These are phyloP conservation scores for Passalora sequoiae DNA, from an alignment of 2,329 filamentous ascomycete genomes.

Conservation along the genomic window DNA sequence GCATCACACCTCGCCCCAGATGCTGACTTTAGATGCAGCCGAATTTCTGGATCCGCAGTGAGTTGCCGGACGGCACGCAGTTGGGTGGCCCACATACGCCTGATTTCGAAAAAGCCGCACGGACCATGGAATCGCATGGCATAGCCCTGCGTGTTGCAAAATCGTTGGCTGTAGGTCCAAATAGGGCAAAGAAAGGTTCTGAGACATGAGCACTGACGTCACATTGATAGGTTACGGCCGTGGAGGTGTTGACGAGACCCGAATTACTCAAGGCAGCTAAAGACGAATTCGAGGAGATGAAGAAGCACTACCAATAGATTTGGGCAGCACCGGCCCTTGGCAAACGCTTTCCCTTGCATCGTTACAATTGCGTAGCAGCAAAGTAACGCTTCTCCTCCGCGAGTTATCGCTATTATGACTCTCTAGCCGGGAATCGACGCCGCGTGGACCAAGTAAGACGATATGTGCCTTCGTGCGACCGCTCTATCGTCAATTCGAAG, in stretches of 20 bases:
- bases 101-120: slow-evolving; percentile 37
- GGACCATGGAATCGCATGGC: slow-evolving; percentile 35
- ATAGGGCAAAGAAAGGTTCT: background rate
- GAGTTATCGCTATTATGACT: background rate
- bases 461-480: background rate
- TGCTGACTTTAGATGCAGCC: slow-evolving; percentile 20
- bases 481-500: background rate
- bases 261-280: slow-evolving; percentile 25
- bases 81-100: slow-evolving; percentile 38
- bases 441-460: too few species aligned
- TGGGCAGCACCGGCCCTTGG: background rate
- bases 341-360: background rate
- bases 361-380: background rate
- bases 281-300: slow-evolving; percentile 28
- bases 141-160: slow-evolving; percentile 34
- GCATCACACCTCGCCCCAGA: too few species aligned
- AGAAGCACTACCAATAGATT: background rate
- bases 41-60: slow-evolving; percentile 45
- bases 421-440: background rate
- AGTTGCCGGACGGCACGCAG: slow-evolving; percentile 27
- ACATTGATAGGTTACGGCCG: slow-evolving; percentile 28
- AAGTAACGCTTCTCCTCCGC: background rate
- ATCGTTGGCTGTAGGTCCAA: slow-evolving; percentile 26
- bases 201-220: background rate
- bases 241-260: slow-evolving; percentile 32